A percentile compares a stretch with the other conserved stretches of the same genome.
These are phyloP conservation scores for Rhizoctonia solani DNA, from an alignment of 1,284 basidiomycete genomes.

Conservation along the genomic window DNA sequence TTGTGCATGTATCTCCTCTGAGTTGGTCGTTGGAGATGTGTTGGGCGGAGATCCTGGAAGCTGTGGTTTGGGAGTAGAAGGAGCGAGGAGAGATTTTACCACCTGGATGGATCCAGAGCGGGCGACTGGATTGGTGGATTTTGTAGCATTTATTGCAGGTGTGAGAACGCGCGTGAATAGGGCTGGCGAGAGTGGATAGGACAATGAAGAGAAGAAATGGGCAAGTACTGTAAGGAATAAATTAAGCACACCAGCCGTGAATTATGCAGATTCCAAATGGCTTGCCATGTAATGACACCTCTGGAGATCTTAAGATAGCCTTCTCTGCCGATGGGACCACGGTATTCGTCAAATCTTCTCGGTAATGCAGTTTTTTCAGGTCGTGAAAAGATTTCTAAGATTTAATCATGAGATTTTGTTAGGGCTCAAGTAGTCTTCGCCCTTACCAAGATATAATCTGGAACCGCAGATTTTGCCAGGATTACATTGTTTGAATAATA, in stretches of 20 bases:
- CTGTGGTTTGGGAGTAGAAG: constrained; percentile 30
- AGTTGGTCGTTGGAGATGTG: not conserved
- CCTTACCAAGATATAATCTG: constrained; percentile 56
- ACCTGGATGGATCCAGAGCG: constrained; percentile 64
- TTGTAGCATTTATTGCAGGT: constrained; percentile 69
- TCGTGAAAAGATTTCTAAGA: constrained; percentile 58
- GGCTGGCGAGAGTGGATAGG: constrained; percentile 57
- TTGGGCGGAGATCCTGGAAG: constrained; percentile 15
- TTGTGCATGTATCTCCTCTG: constrained; percentile 38
- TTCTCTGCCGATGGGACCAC: constrained; percentile 75
- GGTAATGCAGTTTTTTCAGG: constrained; percentile 61
- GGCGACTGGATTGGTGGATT: constrained; percentile 72
- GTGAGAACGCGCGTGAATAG: constrained; percentile 67
- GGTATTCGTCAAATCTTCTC: constrained; percentile 55
- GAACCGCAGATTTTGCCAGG: constrained; percentile 60
- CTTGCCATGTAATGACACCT: constrained; percentile 65
- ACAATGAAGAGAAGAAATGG: constrained; percentile 61
- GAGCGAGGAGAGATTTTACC: constrained; percentile 60
- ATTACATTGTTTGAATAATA: constrained; percentile 59
- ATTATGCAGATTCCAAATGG: not conserved
- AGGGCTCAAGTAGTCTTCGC: not conserved
- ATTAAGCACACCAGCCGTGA: not conserved
- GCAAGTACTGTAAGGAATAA: constrained; percentile 51
- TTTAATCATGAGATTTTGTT: constrained; percentile 22
- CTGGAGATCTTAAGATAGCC: constrained; percentile 71